These are phyloP conservation scores for Cordyceps tenuipes DNA, from an alignment of 2,329 filamentous ascomycete species.

Conservation along the genomic window DNA sequence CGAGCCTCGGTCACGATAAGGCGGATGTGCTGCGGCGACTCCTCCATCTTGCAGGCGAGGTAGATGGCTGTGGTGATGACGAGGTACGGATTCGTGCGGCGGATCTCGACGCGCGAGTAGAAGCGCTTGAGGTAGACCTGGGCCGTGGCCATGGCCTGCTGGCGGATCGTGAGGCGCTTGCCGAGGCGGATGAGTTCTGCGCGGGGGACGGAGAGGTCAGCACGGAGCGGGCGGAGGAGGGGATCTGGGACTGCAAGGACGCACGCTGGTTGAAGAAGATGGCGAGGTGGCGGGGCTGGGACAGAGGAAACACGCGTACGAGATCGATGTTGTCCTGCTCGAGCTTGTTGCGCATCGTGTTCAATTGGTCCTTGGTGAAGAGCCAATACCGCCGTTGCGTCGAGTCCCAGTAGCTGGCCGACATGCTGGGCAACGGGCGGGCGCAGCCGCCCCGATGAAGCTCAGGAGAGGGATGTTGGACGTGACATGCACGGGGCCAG, in stretches of 20 bases:
- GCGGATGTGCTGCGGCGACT: constrained; percentile 91
- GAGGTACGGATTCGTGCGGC: constrained; percentile 86
- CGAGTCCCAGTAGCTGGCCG: constrained; percentile 94
- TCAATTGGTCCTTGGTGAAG: constrained; percentile 74
- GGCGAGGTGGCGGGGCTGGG: constrained; percentile 71
- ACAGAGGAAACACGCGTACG: constrained; percentile 72
- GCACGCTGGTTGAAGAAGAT: constrained; percentile 89
- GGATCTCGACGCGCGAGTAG: constrained; percentile 84
- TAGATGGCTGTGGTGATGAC: constrained; percentile 91
- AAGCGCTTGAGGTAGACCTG: constrained; percentile 93
- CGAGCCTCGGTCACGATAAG: constrained; percentile 81
- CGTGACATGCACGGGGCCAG: neutral
- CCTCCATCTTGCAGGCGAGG: constrained; percentile 95
- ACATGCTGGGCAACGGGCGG: constrained; percentile 47
- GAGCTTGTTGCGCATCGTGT: constrained; percentile 64
- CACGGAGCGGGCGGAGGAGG: neutral
- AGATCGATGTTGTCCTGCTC: constrained; percentile 68
- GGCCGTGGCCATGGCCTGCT: constrained; percentile 89
- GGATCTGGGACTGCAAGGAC: constrained; percentile 20
- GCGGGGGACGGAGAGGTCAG: neutral
- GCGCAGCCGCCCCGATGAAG: neutral
- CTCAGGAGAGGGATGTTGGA: neutral
- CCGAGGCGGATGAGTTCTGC: constrained; percentile 73
- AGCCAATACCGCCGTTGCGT: constrained; percentile 87
- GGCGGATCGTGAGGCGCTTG: constrained; percentile 74